Base-by-base conservation (phyloP, 345 rosid genomes). In the Salix suchowensis region DNA sequence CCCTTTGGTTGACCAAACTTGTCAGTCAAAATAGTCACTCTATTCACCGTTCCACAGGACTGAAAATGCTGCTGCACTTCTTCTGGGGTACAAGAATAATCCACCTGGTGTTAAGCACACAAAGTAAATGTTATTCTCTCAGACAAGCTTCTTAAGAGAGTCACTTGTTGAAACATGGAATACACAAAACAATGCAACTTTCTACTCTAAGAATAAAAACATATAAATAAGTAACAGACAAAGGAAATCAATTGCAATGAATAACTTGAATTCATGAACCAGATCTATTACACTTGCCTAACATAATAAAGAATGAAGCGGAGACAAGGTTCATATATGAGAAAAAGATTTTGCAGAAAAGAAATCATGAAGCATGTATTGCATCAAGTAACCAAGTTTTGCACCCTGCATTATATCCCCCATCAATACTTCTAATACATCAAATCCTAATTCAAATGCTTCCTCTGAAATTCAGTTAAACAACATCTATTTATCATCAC, bases 1-100 rank as follows among this genome's bases (percentile, higher is more conserved):
- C 99, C 99, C 85, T 96, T 96, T 40, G 99, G 99, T 71, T 96
- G 99, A 76, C 97, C 99, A 72, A 93, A 96, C 90, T 96, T 96
- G 82, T 96, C 99, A 0, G 99, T 93, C 91, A 96, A 88, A 84
- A 96, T 96, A 15, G 99, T 96, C 79, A 95, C 98, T 69, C 98
- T 86, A 79, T 96, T 93, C 61, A 96, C 98, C 0, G 99, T 96
- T 70, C 99, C 99, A 84, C 99, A 96, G 24, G 99, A 96, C 65
- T 96, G 99, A 82, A 96, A 96, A 85, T 96, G 99, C 80, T 93
- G 99, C 77, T 96, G 99, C 62, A 96, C 95, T 87, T 96, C 99
- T 85, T 96, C 99, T 30, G 99, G 98, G 18, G 99, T 92, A 70
- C 99, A 96, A 32, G 92, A 91, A 74, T 96, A 96, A 76, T 96